A percentile compares a stretch with the other conserved stretches of the same genome.
phyloP scores from a whole-genome alignment of 306 rosid species.

The Inga leiocalycina region DNA sequence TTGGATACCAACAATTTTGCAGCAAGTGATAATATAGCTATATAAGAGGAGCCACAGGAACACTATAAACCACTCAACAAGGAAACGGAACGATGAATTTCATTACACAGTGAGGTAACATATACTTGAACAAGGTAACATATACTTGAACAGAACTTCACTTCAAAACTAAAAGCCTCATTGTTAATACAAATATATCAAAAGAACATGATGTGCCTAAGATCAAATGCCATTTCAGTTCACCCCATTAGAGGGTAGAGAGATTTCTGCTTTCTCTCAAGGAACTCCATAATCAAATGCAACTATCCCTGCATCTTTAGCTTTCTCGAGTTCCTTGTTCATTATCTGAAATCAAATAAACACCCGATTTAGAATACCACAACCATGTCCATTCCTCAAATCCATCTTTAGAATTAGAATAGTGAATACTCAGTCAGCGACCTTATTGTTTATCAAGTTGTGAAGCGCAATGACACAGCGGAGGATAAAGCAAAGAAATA shows the following conservation, averaged over 20 bases:
- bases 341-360: constrained; percentile 44
- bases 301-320: constrained; percentile 52
- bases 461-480: constrained; percentile 72
- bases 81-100: not conserved
- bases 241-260: too few species aligned
- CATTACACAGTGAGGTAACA: not conserved
- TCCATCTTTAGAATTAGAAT: not conserved
- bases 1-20: too few species aligned
- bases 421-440: not conserved
- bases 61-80: not conserved
- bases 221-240: not conserved
- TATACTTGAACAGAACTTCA: too few species aligned
- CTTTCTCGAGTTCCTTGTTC: constrained; percentile 65
- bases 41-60: too few species aligned
- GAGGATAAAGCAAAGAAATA: constrained; percentile 64
- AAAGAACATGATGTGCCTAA: not conserved
- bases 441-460: constrained; percentile 75
- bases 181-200: too few species aligned
- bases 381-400: not conserved
- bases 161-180: too few species aligned
- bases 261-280: not conserved
- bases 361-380: not conserved
- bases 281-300: constrained; percentile 30
- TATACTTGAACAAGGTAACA: not conserved
- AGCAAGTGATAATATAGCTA: too few species aligned